These are phyloP conservation scores for Gnaphalium uliginosum DNA, from an alignment of 129 eudicot genomes.

Conservation along the genomic window DNA sequence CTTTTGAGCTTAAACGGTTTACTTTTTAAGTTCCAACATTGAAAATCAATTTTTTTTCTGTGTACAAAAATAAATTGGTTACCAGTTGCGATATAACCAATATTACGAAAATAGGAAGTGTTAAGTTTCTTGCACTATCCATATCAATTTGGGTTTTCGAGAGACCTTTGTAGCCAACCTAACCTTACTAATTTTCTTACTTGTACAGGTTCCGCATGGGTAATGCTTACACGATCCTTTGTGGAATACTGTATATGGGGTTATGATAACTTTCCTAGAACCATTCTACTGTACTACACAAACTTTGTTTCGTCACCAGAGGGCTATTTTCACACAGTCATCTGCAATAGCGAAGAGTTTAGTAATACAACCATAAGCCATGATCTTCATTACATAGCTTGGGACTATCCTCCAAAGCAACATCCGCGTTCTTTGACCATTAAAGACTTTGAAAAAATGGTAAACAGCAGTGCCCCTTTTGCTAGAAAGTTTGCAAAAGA, in stretches of 20 bases:
- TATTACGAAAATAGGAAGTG: not conserved
- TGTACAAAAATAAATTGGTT: not conserved
- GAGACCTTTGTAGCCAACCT: not conserved
- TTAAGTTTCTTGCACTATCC: not conserved
- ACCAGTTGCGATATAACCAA: not conserved
- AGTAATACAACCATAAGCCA: slow-evolving; percentile 58
- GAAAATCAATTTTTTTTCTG: not conserved
- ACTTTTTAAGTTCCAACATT: not conserved
- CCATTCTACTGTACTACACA: slow-evolving; percentile 75
- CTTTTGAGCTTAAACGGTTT: not conserved
- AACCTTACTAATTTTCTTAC: not conserved
- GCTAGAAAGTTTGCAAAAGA: not conserved
- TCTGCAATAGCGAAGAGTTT: slow-evolving; percentile 76
- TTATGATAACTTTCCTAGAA: slow-evolving; percentile 86
- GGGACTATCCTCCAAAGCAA: slow-evolving; percentile 93
- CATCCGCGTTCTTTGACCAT: slow-evolving; percentile 47
- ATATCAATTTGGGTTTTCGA: not conserved
- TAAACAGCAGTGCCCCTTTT: slow-evolving; percentile 3
- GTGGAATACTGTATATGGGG: slow-evolving; percentile 90
- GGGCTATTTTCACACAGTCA: slow-evolving; percentile 86
- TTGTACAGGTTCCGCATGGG: slow-evolving; percentile 81
- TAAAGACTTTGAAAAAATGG: not conserved
- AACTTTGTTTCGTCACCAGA: slow-evolving; percentile 90
- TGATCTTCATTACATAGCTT: slow-evolving; percentile 86
- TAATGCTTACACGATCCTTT: slow-evolving; percentile 68